A percentile compares a stretch with the other conserved stretches of the same genome.
These are phyloP conservation scores for Salix brachista DNA, from an alignment of 345 rosid species.

Conservation along the genomic window DNA sequence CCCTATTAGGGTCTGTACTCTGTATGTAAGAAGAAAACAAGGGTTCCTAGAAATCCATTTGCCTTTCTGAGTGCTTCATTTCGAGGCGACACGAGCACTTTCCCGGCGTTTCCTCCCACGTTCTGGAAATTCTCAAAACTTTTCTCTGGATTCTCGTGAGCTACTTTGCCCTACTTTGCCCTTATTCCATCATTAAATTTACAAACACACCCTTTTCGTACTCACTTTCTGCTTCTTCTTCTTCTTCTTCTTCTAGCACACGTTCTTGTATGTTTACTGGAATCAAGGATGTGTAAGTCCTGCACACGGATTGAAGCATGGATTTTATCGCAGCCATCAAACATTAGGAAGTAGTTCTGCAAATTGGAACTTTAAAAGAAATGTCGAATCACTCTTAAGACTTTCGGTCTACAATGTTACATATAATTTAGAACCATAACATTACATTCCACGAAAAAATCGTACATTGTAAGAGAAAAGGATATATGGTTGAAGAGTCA, in stretches of 20 bases:
- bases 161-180: constrained; percentile 27
- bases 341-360: constrained; percentile 1
- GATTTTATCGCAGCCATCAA: constrained; percentile 1
- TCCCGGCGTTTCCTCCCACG: constrained; percentile 93
- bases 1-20: constrained; percentile 11
- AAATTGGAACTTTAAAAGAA: neutral
- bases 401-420: neutral
- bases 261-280: neutral
- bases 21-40: constrained; percentile 18
- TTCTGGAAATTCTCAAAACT: constrained; percentile 49
- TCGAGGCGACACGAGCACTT: constrained; percentile 98
- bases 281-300: neutral
- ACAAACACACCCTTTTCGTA: neutral
- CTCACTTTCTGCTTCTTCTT: neutral
- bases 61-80: constrained; percentile 28
- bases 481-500: neutral
- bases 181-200: constrained; percentile 20
- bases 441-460: constrained; percentile 1
- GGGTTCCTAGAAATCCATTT: constrained; percentile 20
- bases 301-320: constrained; percentile 1
- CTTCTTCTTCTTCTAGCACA: neutral
- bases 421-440: neutral
- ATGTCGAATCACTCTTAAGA: neutral
- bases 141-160: constrained; percentile 55
- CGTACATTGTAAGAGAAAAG: neutral